Percentiles rank a stretch among this genome's conserved stretches.
These are phyloP conservation scores for Mycena sanguinolenta DNA, from an alignment of 768 basidiomycete genomes.

Conservation along the genomic window DNA sequence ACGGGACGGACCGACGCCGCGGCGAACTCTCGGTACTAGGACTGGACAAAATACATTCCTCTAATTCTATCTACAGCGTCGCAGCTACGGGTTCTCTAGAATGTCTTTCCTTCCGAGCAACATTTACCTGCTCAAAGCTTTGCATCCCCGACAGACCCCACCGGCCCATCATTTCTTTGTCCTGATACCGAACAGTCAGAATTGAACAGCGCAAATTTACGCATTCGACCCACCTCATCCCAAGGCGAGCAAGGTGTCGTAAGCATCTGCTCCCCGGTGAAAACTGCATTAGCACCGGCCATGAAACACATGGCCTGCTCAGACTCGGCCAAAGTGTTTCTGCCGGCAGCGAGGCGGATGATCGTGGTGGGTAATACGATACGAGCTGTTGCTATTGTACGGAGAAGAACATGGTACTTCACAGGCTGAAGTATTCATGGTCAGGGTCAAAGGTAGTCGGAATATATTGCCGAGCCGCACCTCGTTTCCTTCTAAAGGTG, in stretches of 20 bases:
- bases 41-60: conserved; percentile 16
- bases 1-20: too few species aligned
- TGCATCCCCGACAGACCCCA: conserved; percentile 95
- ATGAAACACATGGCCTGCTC: conserved; percentile 99
- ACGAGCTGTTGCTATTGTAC: conserved; percentile 95
- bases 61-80: conserved; percentile 20
- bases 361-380: conserved; percentile 93
- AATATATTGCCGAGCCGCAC: conserved; percentile 54
- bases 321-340: conserved; percentile 88
- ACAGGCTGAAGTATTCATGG: conserved; percentile 55
- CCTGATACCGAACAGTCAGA: conserved; percentile 56
- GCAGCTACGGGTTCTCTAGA: conserved; percentile 2
- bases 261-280: conserved; percentile 98
- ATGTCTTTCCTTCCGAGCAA: conserved; percentile 66
- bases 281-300: conserved; percentile 98
- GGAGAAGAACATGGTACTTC: conserved; percentile 84
- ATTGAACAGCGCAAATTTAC: background rate
- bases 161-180: conserved; percentile 92
- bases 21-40: background rate
- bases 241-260: conserved; percentile 98
- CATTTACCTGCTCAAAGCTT: conserved; percentile 83
- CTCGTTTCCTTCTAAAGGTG: conserved; percentile 92
- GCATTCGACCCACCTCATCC: conserved; percentile 76
- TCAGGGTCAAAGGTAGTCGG: conserved; percentile 18
- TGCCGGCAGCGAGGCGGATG: conserved; percentile 94